Percentiles rank a stretch among this genome's conserved stretches.
Conservation (phyloP, 768 basidiomycete species). For the Boletus tomentosulus region DNA sequence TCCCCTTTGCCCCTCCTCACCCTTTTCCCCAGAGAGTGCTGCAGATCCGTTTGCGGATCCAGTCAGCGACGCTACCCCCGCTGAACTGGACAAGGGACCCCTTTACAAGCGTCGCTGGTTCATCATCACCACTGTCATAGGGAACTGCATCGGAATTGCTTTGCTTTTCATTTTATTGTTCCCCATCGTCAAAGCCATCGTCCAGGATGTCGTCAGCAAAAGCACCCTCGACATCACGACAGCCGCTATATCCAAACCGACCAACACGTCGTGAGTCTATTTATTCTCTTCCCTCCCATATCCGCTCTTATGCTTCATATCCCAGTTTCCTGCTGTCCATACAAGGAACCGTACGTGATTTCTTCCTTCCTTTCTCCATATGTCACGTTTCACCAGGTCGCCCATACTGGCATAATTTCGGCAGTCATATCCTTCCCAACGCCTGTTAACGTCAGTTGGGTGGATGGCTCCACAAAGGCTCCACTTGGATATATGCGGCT, state of each 20-base stretch:
- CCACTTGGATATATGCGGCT: conserved; percentile 54
- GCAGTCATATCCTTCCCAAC: conserved; percentile 60
- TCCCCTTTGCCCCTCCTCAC: not conserved
- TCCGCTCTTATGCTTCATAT: conserved; percentile 4
- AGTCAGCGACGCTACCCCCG: not conserved
- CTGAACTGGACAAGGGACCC: conserved; percentile 12
- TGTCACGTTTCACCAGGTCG: conserved; percentile 37
- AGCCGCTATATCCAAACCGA: conserved; percentile 48
- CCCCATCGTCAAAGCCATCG: conserved; percentile 64
- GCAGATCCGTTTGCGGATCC: not conserved
- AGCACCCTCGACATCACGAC: conserved; percentile 49
- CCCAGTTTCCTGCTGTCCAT: conserved; percentile 49
- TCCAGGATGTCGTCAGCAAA: conserved; percentile 58
- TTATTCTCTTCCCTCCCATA: too few relatives aligned
- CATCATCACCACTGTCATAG: conserved; percentile 52
- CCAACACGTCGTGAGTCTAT: conserved; percentile 53
- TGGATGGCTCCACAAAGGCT: conserved; percentile 43
- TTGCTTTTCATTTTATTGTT: conserved; percentile 65
- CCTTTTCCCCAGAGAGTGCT: not conserved
- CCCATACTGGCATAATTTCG: conserved; percentile 62
- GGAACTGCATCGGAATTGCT: conserved; percentile 51
- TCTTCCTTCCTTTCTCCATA: not conserved
- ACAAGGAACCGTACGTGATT: conserved; percentile 46
- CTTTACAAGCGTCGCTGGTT: conserved; percentile 64
- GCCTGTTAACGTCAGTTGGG: conserved; percentile 57